Base-by-base conservation (phyloP, 352 stramenopile genomes). In the Pythium vanterpoolii region DNA sequence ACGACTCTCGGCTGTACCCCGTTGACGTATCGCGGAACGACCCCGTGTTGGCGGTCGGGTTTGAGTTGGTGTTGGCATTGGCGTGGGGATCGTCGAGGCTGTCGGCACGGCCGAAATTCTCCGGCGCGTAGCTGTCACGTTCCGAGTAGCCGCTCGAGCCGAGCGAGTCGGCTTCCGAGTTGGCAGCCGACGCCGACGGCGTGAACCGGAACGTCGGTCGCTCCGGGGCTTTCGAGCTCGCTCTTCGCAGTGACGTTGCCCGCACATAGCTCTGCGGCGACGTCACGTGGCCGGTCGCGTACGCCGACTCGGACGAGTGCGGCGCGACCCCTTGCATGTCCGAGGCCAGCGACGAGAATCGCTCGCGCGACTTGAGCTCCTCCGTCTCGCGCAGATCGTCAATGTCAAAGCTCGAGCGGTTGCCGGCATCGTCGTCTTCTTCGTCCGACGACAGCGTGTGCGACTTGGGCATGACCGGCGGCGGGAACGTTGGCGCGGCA, bases 361-460 rank as follows among this genome's bases (percentile, higher is more conserved):
- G 69, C n/a, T 74, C 72, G 36, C 67, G 74, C 27, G 89, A 78
- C 36, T 76, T 72, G 55, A 75, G 74, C 54, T 76, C 62, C 31
- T 80, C 74, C 1, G 77, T 81, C 64, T 83, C 73, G 24, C 82
- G 82, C 72, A 89, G 85, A 66, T 91, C 79, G 42, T 91, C 82
- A 46, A 94, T 83, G 61, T 94, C 83, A 63, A 93, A 94, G 64
- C 85, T 94, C 9, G 80, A 86, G 42, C 85, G 85, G 10, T 74
- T n/a, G n/a, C n/a, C n/a, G n/a, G n/a, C n/a, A n/a, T n/a, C 68
- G 14, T 69, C 58, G 30, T 80, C 68, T 26, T 78, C 65, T 2
- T 78, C 61, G 6, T 79, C 57, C 16, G 72, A 70, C 26, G 59
- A 69, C 7, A 63, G 54, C 19, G 50, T 64, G 19, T 54, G 53